These are phyloP conservation scores for Termitomyces titanicus DNA, from an alignment of 768 basidiomycete genomes.

Conservation along the genomic window DNA sequence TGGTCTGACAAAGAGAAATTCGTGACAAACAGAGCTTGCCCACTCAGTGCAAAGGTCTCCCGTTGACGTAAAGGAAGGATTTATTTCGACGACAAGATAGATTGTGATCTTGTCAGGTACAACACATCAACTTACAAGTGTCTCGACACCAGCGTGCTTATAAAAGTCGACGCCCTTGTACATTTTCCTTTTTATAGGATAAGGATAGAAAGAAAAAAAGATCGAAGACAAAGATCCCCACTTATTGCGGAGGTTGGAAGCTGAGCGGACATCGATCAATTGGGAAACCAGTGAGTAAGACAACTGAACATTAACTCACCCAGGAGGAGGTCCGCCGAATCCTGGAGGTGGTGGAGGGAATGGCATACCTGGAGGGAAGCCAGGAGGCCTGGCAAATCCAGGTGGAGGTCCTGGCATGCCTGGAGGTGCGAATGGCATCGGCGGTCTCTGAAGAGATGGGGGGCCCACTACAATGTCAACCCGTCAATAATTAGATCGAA, in stretches of 20 bases:
- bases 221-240: not conserved
- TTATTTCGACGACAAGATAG: conserved; percentile 7
- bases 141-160: conserved; percentile 7
- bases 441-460: conserved; percentile 62
- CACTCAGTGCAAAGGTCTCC: not conserved
- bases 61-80: not conserved
- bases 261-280: conserved; percentile 21
- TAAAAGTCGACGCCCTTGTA: conserved; percentile 9
- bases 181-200: conserved; percentile 11
- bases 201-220: not conserved
- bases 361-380: conserved; percentile 78
- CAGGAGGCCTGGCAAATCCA: conserved; percentile 73
- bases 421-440: conserved; percentile 63
- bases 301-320: conserved; percentile 43
- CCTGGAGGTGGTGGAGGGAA: conserved; percentile 75
- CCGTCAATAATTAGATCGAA: conserved; percentile 13
- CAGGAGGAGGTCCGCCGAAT: conserved; percentile 79
- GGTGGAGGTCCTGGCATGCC: conserved; percentile 87
- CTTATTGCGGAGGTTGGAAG: conserved; percentile 50
- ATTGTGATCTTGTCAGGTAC: conserved; percentile 11
- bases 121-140: conserved; percentile 11
- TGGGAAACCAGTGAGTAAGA: too few relatives aligned
- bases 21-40: too few relatives aligned
- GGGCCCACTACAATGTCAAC: conserved; percentile 45
- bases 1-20: not conserved